phyloP scores from a whole-genome alignment of 1,139 yeast species.

The Pneumocystis oryctolagi region DNA sequence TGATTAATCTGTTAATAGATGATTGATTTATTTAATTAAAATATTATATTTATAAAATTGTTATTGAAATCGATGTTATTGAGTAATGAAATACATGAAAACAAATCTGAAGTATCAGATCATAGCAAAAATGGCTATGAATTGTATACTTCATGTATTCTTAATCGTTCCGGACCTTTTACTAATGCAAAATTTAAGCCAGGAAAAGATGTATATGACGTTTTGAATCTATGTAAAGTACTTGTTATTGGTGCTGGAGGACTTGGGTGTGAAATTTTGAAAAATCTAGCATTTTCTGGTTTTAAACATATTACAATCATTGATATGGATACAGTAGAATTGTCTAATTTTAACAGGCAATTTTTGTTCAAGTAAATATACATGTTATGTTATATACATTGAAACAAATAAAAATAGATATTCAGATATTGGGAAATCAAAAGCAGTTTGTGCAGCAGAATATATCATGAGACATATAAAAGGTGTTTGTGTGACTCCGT shows the following conservation, averaged over 20 bases:
- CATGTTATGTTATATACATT: neutral
- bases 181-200: neutral
- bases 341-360: conserved; percentile 81
- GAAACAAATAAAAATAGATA: conserved; percentile 23
- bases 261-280: conserved; percentile 81
- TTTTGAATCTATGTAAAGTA: conserved; percentile 9
- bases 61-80: neutral
- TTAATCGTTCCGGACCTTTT: conserved; percentile 6
- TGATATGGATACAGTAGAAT: conserved; percentile 90
- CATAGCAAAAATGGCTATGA: neutral
- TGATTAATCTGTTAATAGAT: too few relatives aligned
- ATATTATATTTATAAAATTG: neutral
- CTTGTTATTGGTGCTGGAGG: conserved; percentile 80
- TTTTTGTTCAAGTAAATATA: conserved; percentile 39
- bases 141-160: conserved; percentile 2
- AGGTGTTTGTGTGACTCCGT: conserved; percentile 36
- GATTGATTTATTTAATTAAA: too few relatives aligned
- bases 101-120: neutral
- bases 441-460: conserved; percentile 65
- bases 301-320: conserved; percentile 63
- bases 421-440: conserved; percentile 61
- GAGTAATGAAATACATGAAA: neutral
- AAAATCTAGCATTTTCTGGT: conserved; percentile 66
- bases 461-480: conserved; percentile 38
- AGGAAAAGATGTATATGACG: neutral